phyloP scores from a whole-genome alignment of 2,329 filamentous ascomycete species.

The Lachnum nothofagi region DNA sequence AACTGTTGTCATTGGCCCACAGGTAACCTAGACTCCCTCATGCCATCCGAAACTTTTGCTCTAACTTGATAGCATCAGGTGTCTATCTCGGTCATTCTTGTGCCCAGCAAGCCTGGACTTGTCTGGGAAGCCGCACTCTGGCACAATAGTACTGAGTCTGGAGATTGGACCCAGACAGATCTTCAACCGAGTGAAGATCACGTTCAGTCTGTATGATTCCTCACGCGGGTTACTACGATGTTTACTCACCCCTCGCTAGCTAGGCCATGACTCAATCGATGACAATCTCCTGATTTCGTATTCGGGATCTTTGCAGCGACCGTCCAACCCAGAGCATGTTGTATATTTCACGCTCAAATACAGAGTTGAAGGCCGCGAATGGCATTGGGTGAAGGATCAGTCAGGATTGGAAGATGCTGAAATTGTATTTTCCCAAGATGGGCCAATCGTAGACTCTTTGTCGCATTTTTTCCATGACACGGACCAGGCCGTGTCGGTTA shows the following conservation, averaged over 20 bases:
- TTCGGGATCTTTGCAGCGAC: not conserved
- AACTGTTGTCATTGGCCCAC: not conserved
- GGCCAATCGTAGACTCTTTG: not conserved
- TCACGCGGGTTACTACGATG: not conserved
- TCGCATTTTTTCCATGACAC: not conserved
- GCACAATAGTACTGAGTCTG: slow-evolving; percentile 4
- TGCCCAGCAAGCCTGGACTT: not conserved
- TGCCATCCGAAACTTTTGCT: not conserved
- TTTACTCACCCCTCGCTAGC: not conserved
- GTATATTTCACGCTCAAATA: slow-evolving; percentile 10
- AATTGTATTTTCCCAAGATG: slow-evolving; percentile 5
- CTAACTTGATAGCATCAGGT: not conserved
- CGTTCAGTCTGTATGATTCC: not conserved
- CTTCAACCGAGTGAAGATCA: not conserved
- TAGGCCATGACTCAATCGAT: not conserved
- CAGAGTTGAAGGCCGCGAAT: slow-evolving; percentile 2
- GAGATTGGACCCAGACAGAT: slow-evolving; percentile 1
- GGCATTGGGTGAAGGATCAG: slow-evolving; percentile 5
- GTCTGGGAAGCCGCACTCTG: slow-evolving; percentile 4
- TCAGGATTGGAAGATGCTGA: slow-evolving; percentile 4
- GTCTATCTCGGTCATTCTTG: not conserved
- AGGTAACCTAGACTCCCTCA: not conserved
- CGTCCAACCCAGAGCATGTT: not conserved
- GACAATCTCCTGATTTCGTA: not conserved
- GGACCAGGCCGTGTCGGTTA: not conserved